These are phyloP conservation scores for Ampelocalamus luodianensis DNA, from an alignment of 176 grass and related monocot species.

Conservation along the genomic window DNA sequence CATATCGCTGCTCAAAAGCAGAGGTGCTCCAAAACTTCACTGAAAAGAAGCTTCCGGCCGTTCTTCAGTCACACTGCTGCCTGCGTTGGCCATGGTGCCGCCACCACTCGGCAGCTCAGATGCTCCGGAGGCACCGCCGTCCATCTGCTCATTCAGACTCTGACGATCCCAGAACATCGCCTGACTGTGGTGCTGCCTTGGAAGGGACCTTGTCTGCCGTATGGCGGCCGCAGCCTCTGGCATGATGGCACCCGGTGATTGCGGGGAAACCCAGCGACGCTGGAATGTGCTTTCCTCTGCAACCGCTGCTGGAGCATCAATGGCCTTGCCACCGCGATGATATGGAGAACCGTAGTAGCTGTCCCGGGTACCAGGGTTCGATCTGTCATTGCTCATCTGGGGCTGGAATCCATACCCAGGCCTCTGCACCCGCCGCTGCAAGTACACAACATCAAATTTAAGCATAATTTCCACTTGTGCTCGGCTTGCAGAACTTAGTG, in stretches of 20 bases:
- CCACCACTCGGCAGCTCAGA: neutral
- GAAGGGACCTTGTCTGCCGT: constrained; percentile 55
- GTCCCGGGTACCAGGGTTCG: constrained; percentile 32
- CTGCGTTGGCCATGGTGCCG: neutral
- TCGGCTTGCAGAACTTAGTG: neutral
- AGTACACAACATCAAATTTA: constrained; percentile 15
- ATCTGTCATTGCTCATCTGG: constrained; percentile 53
- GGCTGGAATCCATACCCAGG: constrained; percentile 53
- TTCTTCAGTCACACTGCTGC: constrained; percentile 20
- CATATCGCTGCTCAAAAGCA: neutral
- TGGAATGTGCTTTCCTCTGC: constrained; percentile 42
- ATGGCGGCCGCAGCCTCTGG: constrained; percentile 74
- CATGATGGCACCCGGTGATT: constrained; percentile 57
- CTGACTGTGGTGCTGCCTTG: constrained; percentile 40
- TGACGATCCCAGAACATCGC: constrained; percentile 5
- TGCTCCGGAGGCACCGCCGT: neutral
- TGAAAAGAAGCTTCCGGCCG: constrained; percentile 14
- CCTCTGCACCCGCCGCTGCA: constrained; percentile 53
- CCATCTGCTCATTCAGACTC: constrained; percentile 28
- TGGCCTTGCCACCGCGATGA: constrained; percentile 29
- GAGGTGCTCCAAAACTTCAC: neutral
- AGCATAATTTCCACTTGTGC: neutral
- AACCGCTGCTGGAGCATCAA: constrained; percentile 3
- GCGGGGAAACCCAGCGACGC: constrained; percentile 74
- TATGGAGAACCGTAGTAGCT: constrained; percentile 40